phyloP scores from a whole-genome alignment of 2,329 filamentous ascomycete species.

The Fusarium sp. region DNA sequence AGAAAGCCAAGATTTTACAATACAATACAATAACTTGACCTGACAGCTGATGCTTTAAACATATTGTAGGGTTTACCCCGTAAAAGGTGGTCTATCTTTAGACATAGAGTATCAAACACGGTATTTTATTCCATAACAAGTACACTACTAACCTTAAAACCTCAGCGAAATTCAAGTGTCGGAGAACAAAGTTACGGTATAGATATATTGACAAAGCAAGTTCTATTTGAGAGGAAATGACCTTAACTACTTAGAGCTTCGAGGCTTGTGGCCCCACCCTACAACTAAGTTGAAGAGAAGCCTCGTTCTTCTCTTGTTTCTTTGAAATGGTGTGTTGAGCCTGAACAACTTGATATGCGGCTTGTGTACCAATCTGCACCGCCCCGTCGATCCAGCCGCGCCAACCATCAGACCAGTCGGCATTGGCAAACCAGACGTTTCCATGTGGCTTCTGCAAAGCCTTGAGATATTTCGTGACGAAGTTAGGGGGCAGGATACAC shows the following conservation, averaged over 20 bases:
- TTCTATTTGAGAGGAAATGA: neutral
- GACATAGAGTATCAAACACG: too few relatives aligned
- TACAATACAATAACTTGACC: too few relatives aligned
- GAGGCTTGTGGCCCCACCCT: neutral
- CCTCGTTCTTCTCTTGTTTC: neutral
- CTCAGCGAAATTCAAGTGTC: too few relatives aligned
- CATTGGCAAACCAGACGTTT: conserved; percentile 18
- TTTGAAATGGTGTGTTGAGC: neutral
- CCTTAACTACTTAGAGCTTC: neutral
- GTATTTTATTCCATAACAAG: too few relatives aligned
- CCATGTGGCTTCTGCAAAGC: conserved; percentile 13
- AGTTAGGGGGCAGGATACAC: conserved; percentile 3
- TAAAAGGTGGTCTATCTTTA: too few relatives aligned
- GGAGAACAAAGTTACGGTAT: neutral
- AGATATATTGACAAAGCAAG: neutral
- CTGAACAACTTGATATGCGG: conserved; percentile 16
- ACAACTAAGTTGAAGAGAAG: neutral
- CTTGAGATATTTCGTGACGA: conserved; percentile 12
- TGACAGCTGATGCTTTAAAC: too few relatives aligned
- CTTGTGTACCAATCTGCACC: conserved; percentile 11
- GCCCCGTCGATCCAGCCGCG: conserved; percentile 24
- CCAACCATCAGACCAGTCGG: conserved; percentile 23
- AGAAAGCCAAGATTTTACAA: too few relatives aligned
- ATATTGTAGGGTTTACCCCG: too few relatives aligned
- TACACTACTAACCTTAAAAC: too few relatives aligned